Evolutionary conservation across 2,329 filamentous ascomycete genomes (phyloP), one percentile per base, ranked within the genome.

Genomic region (Penicillium freii): DNA sequence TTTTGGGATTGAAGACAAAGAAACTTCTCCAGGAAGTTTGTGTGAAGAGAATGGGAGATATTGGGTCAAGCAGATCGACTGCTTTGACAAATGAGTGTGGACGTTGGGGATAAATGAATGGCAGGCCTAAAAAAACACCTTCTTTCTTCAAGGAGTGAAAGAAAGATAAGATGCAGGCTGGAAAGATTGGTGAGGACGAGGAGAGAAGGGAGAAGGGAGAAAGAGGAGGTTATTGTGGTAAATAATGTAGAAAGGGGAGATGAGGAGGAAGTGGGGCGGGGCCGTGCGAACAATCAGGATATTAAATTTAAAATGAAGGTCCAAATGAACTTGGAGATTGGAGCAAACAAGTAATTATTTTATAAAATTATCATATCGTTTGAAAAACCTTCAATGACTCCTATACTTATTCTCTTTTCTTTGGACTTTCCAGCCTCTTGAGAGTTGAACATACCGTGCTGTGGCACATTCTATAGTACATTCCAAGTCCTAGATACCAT

Each of bases 21-120:
- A 59, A 59, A 69, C 73, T 75, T 75, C 72, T 54, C 71, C 73
- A 66, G 72, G 73, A 75, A 75, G 71, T 66, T 61, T 39, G 33
- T 48, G 29, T 46, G 8, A 23, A 52, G 36, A 48, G 47, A 48
- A 46, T 29, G 55, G 46, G 47, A 23, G 33, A 23, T 45, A 23
- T 45, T 15, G 50, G 50, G 51, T 65, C 61, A 63, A 66, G 57
- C 73, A 75, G 72, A 70, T 73, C 71, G 66, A 73, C 71, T 73
- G 71, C 49, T 8, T 65, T 57, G 58, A 63, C 50, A 44, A 62
- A 61, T 25, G 60, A 66, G 59, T 60, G 62, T 48, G 46, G 34
- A 40, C 43, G 55, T 56, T 46, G 38, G 45, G 49, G 54, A 57
- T 54, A 69, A 73, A 71, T 42, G 71, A 73, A 63, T 69, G 71